A percentile compares a stretch with the other conserved stretches of the same genome.
These are phyloP conservation scores for Trichoderma breve DNA, from an alignment of 2,329 filamentous ascomycete species.

Conservation along the genomic window DNA sequence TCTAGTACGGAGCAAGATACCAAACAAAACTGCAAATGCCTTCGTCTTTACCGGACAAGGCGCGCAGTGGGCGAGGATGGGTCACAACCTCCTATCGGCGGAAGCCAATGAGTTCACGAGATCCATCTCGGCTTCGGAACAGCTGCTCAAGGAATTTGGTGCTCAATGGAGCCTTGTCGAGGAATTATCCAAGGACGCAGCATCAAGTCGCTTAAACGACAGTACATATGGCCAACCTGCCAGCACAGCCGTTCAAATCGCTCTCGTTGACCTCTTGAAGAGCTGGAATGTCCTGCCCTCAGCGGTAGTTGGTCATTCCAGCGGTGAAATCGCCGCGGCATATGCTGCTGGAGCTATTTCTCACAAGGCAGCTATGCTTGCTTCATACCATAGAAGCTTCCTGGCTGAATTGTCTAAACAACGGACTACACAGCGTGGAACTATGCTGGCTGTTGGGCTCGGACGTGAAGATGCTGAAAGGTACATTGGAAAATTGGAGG, in stretches of 20 bases:
- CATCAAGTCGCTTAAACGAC: slow-evolving; percentile 13
- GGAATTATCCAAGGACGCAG: not conserved
- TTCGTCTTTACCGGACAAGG: slow-evolving; percentile 16
- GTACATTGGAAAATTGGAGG: slow-evolving; percentile 1
- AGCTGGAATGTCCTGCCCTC: slow-evolving; percentile 21
- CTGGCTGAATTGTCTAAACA: slow-evolving; percentile 15
- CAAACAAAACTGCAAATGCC: not conserved
- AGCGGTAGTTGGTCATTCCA: slow-evolving; percentile 28
- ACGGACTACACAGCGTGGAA: slow-evolving; percentile 18
- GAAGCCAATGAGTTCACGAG: not conserved
- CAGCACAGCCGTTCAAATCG: slow-evolving; percentile 27
- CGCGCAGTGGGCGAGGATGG: slow-evolving; percentile 8
- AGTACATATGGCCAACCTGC: slow-evolving; percentile 26
- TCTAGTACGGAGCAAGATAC: not conserved
- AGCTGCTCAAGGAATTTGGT: not conserved
- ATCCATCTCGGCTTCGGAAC: not conserved
- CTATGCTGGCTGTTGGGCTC: slow-evolving; percentile 29
- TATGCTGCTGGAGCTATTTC: slow-evolving; percentile 33
- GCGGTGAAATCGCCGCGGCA: slow-evolving; percentile 37
- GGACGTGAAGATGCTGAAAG: not conserved
- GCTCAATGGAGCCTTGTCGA: slow-evolving; percentile 3
- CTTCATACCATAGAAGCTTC: slow-evolving; percentile 28
- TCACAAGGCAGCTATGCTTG: slow-evolving; percentile 23
- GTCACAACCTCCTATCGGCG: not conserved
- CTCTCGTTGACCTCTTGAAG: slow-evolving; percentile 24